These are phyloP conservation scores for Raddia guianensis DNA, from an alignment of 176 grass and related monocot species.

Conservation along the genomic window DNA sequence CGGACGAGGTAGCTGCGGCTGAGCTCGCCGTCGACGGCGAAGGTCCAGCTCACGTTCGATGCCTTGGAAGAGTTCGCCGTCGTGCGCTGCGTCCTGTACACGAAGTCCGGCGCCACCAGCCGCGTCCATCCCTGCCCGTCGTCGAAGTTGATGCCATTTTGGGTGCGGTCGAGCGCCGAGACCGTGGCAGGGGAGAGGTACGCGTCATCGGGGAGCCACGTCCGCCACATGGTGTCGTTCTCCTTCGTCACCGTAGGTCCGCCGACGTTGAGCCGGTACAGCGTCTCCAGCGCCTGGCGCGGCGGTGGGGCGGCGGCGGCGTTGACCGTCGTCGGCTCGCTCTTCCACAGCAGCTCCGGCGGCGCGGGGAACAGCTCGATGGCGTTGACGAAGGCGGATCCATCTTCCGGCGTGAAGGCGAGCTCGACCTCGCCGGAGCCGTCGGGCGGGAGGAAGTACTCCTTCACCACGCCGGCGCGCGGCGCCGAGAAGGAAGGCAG, in stretches of 20 bases:
- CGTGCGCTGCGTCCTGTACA: slow-evolving; percentile 38
- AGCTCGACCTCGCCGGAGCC: slow-evolving; percentile 15
- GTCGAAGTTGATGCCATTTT: neutral
- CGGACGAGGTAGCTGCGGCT: slow-evolving; percentile 41
- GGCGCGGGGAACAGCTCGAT: slow-evolving; percentile 65
- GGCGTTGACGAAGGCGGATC: slow-evolving; percentile 53
- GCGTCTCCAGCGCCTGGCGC: slow-evolving; percentile 30
- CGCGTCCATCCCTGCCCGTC: neutral
- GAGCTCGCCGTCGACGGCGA: slow-evolving; percentile 10
- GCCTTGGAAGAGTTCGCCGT: neutral
- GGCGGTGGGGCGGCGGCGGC: neutral
- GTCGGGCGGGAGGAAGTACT: slow-evolving; percentile 54
- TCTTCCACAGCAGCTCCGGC: neutral
- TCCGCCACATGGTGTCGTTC: slow-evolving; percentile 59
- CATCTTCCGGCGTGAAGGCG: slow-evolving; percentile 23
- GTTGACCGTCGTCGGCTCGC: rapidly evolving
- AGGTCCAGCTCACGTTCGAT: slow-evolving; percentile 49
- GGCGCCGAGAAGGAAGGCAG: slow-evolving; percentile 35
- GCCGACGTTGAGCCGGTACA: slow-evolving; percentile 55
- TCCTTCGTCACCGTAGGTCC: slow-evolving; percentile 28
- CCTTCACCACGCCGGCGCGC: slow-evolving; percentile 16
- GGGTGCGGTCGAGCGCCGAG: neutral
- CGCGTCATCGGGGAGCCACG: slow-evolving; percentile 48
- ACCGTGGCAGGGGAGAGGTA: neutral
- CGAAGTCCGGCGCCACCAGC: slow-evolving; percentile 24